Base-by-base conservation (phyloP, 2,329 filamentous ascomycete genomes). In the Aspergillus aculeatinus region DNA sequence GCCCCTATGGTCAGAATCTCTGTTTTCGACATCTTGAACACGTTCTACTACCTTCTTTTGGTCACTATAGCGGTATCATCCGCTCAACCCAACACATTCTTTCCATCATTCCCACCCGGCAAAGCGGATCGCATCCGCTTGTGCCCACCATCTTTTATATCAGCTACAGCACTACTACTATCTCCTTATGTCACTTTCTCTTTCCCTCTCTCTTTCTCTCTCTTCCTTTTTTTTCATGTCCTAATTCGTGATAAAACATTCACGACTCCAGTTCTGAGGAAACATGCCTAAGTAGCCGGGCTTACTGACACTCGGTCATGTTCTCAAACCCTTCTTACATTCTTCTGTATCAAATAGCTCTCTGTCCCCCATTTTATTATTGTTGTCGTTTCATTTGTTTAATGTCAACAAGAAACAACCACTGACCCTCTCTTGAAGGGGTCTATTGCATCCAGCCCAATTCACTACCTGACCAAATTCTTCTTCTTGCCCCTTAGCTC, bases 41-140 rank as follows among this genome's bases (percentile, higher is more conserved):
- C 48, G 25, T 50, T 51, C 53, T 35, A 33, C 53, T 60, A 60
- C 51, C n/a, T 12, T 55, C 61, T 59, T 60, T 48, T 54, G 33
- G 62, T 51, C 55, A 44, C 51, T 51, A 48, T 44, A 39, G 14
- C 54, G n/a, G 49, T 56, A 33, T 55, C 44, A 42, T 54, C 35
- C 35, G 27, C 42, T 56, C 25, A 16, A 58, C 39, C 25, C 51
- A 55, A 33, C 29, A 51, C 44, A 44, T 53, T 48, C 55, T 54
- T 62, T 57, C 49, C 3, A 58, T 61, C 58, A 53, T 58, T 56
- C 33, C 44, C 29, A 57, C 48, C 48, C 48, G 51, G 48, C 51
- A 62, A 61, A 55, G 52, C 59, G 60, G 60, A 44, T 59, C 54
- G 51, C 54, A 56, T 62, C 57, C 62, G 55, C 47, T 51, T 61